Evolutionary conservation across 768 basidiomycete species (phyloP).

Genomic region (Mycena floridula): DNA sequence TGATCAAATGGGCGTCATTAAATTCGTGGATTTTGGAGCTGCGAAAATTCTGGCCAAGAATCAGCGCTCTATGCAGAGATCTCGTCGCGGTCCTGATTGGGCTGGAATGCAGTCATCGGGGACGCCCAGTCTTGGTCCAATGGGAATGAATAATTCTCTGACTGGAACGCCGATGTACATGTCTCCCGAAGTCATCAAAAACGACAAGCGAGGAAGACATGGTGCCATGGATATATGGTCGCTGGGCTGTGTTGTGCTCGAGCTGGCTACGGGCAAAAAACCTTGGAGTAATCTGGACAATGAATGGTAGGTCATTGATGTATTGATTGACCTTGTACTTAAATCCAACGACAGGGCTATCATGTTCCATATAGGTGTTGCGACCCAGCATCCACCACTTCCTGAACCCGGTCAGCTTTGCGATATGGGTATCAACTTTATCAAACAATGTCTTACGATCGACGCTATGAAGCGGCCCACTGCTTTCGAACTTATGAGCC

Average conservation of each 20-base stretch:
- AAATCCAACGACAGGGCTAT: constrained; percentile 73
- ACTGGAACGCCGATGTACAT: constrained; percentile 99
- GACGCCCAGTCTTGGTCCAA: constrained; percentile 29
- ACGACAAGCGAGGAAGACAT: constrained; percentile 77
- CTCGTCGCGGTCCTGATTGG: constrained; percentile 52
- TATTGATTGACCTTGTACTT: constrained; percentile 1
- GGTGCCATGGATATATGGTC: constrained; percentile 99
- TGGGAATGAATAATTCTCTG: constrained; percentile 74
- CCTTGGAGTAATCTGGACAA: constrained; percentile 99
- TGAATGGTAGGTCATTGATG: constrained; percentile 68
- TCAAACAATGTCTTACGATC: constrained; percentile 85
- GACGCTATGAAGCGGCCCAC: constrained; percentile 80
- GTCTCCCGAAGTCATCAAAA: constrained; percentile 98
- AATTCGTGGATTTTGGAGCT: constrained; percentile 96
- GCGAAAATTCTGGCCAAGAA: constrained; percentile 94
- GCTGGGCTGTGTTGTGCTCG: constrained; percentile 93
- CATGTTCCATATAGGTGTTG: constrained; percentile 98
- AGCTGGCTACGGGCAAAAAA: constrained; percentile 93
- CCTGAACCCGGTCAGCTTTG: constrained; percentile 90
- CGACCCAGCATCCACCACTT: constrained; percentile 92
- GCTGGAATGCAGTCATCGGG: constrained; percentile 18
- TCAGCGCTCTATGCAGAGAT: constrained; percentile 71
- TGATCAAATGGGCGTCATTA: constrained; percentile 85
- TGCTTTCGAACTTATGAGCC: constrained; percentile 77
- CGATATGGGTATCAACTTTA: constrained; percentile 86